Conservation (phyloP, 257 asterid genomes). For the Orobanche coerulescens region DNA sequence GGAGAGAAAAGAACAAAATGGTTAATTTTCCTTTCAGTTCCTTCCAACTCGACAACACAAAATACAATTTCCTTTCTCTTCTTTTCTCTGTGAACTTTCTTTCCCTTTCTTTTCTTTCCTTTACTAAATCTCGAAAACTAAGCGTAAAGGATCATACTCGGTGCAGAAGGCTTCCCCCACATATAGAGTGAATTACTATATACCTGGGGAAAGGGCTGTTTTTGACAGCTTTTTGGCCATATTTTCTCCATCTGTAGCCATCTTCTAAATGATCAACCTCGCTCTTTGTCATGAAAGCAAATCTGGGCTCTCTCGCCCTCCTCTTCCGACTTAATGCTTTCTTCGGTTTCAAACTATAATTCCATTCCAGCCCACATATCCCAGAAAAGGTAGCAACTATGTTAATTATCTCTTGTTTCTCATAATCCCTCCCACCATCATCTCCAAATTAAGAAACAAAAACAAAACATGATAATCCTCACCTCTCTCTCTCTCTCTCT, state of each 20-base stretch:
- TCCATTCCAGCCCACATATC: slow-evolving; percentile 5
- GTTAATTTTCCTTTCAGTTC: too few species aligned
- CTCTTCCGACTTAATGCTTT: slow-evolving; percentile 46
- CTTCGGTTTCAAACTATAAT: slow-evolving; percentile 45
- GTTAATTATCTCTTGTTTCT: neutral
- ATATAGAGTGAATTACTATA: too few species aligned
- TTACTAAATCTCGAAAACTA: too few species aligned
- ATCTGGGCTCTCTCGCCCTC: slow-evolving; percentile 52
- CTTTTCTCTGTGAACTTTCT: too few species aligned
- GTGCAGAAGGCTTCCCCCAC: too few species aligned
- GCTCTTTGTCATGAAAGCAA: slow-evolving; percentile 88
- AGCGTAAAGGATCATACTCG: too few species aligned
- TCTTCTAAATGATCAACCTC: slow-evolving; percentile 77
- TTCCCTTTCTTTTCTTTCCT: too few species aligned
- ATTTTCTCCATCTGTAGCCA: slow-evolving; percentile 85
- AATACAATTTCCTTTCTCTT: too few species aligned
- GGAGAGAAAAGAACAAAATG: too few species aligned
- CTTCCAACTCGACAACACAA: too few species aligned
- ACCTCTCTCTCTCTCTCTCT: too few species aligned
- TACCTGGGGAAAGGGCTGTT: slow-evolving; percentile 82
- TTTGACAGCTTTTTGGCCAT: slow-evolving; percentile 87
- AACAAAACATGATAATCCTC: neutral
- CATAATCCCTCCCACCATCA: neutral
- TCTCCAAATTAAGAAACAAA: too few species aligned
- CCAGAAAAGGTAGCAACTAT: neutral